Conservation (phyloP, 805 yeast species). For the Barnettozyma sp. region DNA sequence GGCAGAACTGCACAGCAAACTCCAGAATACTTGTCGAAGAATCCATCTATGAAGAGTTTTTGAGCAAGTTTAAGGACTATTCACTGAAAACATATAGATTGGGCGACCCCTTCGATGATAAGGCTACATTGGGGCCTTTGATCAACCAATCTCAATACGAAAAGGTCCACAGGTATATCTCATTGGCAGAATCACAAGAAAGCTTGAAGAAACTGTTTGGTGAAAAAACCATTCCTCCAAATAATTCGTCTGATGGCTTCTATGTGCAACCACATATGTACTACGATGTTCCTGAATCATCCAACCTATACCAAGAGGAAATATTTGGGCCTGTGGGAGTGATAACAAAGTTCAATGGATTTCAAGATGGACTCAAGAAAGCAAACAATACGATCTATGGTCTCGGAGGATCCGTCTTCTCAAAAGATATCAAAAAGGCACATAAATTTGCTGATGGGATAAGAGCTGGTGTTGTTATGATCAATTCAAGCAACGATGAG, state of each 20-base stretch:
- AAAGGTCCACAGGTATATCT: slow-evolving; percentile 39
- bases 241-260: slow-evolving; percentile 39
- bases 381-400: slow-evolving; percentile 78
- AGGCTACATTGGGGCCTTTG: slow-evolving; percentile 53
- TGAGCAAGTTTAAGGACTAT: slow-evolving; percentile 37
- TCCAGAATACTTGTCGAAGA: slow-evolving; percentile 57
- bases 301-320: slow-evolving; percentile 69
- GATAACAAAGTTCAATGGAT: slow-evolving; percentile 55
- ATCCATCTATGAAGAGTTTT: slow-evolving; percentile 46
- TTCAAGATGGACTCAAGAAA: slow-evolving; percentile 57
- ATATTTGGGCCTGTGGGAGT: slow-evolving; percentile 85
- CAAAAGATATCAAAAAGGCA: slow-evolving; percentile 58
- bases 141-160: slow-evolving; percentile 52
- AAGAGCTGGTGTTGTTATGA: slow-evolving; percentile 63
- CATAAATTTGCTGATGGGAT: slow-evolving; percentile 54
- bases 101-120: slow-evolving; percentile 45
- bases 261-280: slow-evolving; percentile 73
- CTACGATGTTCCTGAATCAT: slow-evolving; percentile 56
- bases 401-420: slow-evolving; percentile 75
- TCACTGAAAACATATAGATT: slow-evolving; percentile 45
- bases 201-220: slow-evolving; percentile 41
- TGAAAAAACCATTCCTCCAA: slow-evolving; percentile 26
- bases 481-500: slow-evolving; percentile 62
- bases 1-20: slow-evolving; percentile 65
- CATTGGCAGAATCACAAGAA: slow-evolving; percentile 41